Evolutionary conservation across 768 basidiomycete genomes (phyloP).

Genomic region (Lactifluus subvellereus): DNA sequence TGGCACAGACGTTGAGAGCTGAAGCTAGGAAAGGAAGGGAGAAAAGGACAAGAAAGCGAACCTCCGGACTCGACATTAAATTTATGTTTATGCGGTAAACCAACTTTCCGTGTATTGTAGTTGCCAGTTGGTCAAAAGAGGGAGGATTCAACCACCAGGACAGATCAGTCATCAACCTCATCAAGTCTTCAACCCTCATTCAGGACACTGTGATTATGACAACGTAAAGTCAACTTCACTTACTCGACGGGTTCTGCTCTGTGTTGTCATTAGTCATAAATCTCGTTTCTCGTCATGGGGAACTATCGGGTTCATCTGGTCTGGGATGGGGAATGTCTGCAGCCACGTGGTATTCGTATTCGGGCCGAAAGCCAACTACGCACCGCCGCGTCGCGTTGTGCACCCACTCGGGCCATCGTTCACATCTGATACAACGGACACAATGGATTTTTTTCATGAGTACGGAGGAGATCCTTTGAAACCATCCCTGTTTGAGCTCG

Average conservation of each 20-base stretch:
- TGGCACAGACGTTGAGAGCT: not conserved
- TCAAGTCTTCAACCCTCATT: no score
- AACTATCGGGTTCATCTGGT: no score
- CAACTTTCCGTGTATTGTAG: not conserved
- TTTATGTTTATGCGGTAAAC: not conserved
- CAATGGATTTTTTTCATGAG: conserved; percentile 82
- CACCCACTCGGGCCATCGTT: not conserved
- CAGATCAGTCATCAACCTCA: not conserved
- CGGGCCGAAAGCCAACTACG: not conserved
- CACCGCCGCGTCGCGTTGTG: no score
- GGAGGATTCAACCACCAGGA: not conserved
- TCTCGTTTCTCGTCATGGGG: no score
- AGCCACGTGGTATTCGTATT: no score
- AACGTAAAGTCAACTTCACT: no score
- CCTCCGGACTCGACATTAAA: not conserved
- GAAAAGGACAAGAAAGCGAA: not conserved
- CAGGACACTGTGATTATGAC: not conserved
- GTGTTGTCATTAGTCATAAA: no score
- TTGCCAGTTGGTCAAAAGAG: not conserved
- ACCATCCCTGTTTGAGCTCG: conserved; percentile 83
- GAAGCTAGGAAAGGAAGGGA: not conserved
- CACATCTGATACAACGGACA: not conserved
- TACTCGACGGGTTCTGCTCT: no score
- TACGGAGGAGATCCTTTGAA: conserved; percentile 66
- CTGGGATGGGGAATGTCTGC: no score